These are phyloP conservation scores for Polytrichum commune DNA, from an alignment of 225 moss, liverwort and hornwort species.

Conservation along the genomic window DNA sequence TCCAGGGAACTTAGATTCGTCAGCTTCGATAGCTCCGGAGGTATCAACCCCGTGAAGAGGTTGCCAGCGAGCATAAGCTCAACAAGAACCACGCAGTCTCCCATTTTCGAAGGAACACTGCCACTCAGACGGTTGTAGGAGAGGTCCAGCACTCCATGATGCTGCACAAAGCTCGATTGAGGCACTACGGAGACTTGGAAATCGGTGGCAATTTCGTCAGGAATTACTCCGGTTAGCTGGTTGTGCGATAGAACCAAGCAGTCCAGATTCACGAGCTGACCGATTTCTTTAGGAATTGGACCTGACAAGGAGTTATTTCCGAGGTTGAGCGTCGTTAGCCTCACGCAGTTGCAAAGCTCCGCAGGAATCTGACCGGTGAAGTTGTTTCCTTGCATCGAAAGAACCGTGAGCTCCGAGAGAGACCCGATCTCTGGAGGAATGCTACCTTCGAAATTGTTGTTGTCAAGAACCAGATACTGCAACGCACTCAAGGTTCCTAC, in stretches of 20 bases:
- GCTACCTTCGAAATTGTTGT: conserved; percentile 23
- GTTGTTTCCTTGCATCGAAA: conserved; percentile 42
- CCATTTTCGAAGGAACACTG: conserved; percentile 16
- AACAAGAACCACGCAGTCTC: conserved; percentile 19
- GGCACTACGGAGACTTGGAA: conserved; percentile 27
- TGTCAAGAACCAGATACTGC: conserved; percentile 18
- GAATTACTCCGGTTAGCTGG: conserved; percentile 49
- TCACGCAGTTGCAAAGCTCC: conserved; percentile 48
- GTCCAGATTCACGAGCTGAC: conserved; percentile 49
- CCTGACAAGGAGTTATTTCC: conserved; percentile 50
- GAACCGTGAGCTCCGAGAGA: conserved; percentile 28
- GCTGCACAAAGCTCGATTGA: conserved; percentile 26
- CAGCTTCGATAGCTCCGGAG: conserved; percentile 16
- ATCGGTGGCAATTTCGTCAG: conserved; percentile 37
- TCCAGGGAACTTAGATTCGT: conserved; percentile 17
- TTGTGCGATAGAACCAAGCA: conserved; percentile 59
- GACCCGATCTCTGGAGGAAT: conserved; percentile 29
- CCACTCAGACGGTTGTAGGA: conserved; percentile 23
- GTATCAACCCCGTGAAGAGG: conserved; percentile 16
- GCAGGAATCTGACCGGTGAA: conserved; percentile 44
- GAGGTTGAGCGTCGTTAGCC: conserved; percentile 55
- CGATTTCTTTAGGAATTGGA: conserved; percentile 42
- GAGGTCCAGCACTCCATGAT: conserved; percentile 25
- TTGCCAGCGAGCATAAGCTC: conserved; percentile 29
- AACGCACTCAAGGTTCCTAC: conserved; percentile 18